phyloP scores from a whole-genome alignment of 2,329 filamentous ascomycete genomes.

The Alternaria angustiovoidea region DNA sequence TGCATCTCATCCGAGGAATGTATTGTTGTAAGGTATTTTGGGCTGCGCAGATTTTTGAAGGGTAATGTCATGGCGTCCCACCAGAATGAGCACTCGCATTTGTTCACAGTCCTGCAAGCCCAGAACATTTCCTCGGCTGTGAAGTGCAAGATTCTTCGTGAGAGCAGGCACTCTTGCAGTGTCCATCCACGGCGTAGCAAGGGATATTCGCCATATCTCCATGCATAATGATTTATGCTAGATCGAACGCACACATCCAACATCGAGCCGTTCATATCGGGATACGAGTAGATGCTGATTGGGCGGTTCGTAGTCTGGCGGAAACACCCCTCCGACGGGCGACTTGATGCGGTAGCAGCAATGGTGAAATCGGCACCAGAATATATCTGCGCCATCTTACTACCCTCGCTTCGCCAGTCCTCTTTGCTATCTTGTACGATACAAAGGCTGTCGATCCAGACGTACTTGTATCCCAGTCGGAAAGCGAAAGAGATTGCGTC shows the following conservation, averaged over 20 bases:
- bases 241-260: not conserved
- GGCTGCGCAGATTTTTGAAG: not conserved
- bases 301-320: not conserved
- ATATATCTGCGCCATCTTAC: conserved; percentile 26
- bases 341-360: conserved; percentile 8
- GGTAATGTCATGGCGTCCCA: not conserved
- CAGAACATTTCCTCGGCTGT: conserved; percentile 10
- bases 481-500: conserved; percentile 19
- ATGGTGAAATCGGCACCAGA: conserved; percentile 20
- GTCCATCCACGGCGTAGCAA: conserved; percentile 9
- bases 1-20: not conserved
- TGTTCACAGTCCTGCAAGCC: conserved; percentile 3
- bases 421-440: conserved; percentile 24
- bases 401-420: conserved; percentile 28
- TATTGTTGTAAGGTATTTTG: not conserved
- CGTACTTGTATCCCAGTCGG: conserved; percentile 19
- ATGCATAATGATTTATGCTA: not conserved
- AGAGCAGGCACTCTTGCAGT: conserved; percentile 12
- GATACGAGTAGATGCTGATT: not conserved
- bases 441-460: conserved; percentile 30
- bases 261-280: not conserved
- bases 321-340: conserved; percentile 8
- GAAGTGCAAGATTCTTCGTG: conserved; percentile 5
- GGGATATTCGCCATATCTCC: not conserved
- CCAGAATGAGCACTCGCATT: conserved; percentile 1